Evolutionary conservation across 106 monocot genomes (phyloP).

Genomic region (Dioscorea zingiberensis): DNA sequence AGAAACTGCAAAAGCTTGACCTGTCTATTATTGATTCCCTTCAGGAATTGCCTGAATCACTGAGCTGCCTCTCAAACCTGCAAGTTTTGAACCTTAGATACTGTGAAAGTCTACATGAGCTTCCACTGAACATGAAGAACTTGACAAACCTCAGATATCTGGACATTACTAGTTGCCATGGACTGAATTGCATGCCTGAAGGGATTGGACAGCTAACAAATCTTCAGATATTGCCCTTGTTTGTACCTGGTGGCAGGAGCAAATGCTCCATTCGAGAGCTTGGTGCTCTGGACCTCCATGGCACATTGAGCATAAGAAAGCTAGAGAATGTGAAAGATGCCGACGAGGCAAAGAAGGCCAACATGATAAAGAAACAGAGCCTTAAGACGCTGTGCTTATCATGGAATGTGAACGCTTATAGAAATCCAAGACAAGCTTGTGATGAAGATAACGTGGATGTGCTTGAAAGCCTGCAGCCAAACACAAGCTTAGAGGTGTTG

Average conservation of each 20-base stretch:
- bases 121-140: constrained; percentile 2
- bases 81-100: neutral
- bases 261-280: constrained; percentile 13
- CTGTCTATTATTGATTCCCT: neutral
- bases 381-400: neutral
- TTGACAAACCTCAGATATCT: constrained; percentile 16
- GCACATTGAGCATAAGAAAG: neutral
- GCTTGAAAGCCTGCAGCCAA: constrained; percentile 18
- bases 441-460: constrained; percentile 11
- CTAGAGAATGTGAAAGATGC: constrained; percentile 3
- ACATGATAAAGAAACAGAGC: constrained; percentile 6
- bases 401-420: constrained; percentile 1
- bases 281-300: constrained; percentile 1
- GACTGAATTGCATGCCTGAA: constrained; percentile 17
- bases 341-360: neutral
- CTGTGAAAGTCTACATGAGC: neutral
- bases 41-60: constrained; percentile 8
- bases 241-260: neutral
- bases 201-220: constrained; percentile 15
- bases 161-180: neutral
- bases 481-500: constrained; percentile 4
- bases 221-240: constrained; percentile 14
- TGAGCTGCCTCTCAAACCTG: constrained; percentile 5
- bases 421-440: too few species aligned
- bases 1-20: neutral